These are phyloP conservation scores for Litsea cubeba DNA, from an alignment of 164 flowering plant genomes.

Conservation along the genomic window DNA sequence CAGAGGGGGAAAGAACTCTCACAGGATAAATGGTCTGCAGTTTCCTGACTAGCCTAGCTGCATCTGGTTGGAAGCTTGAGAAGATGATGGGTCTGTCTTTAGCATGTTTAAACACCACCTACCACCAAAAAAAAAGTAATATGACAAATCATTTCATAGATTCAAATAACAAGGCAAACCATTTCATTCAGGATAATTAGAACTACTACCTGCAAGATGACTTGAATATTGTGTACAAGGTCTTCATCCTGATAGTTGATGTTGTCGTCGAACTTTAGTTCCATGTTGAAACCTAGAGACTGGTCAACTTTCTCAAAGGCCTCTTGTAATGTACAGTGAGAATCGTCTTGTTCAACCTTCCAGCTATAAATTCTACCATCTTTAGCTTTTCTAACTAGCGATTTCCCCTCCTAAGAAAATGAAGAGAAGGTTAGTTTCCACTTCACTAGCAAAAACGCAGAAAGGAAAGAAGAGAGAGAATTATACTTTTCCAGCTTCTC, in stretches of 20 bases:
- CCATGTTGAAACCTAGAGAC: conserved; percentile 80
- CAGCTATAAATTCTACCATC: conserved; percentile 70
- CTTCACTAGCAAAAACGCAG: neutral
- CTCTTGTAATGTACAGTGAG: conserved; percentile 74
- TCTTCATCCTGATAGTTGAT: conserved; percentile 46
- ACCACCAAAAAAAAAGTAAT: neutral
- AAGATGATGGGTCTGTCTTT: conserved; percentile 71
- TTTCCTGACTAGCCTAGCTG: conserved; percentile 53
- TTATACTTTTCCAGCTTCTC: conserved; percentile 34
- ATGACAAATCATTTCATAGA: neutral
- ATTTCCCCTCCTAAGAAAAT: conserved; percentile 36
- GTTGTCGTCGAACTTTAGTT: conserved; percentile 84
- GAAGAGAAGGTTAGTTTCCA: neutral
- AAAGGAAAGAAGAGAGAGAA: neutral
- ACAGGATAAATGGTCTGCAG: conserved; percentile 76
- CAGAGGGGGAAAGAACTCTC: conserved; percentile 16
- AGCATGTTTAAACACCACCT: conserved; percentile 62
- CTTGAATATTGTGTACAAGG: conserved; percentile 45
- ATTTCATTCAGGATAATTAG: neutral
- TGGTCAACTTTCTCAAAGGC: conserved; percentile 64
- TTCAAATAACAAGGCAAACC: neutral
- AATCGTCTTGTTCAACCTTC: conserved; percentile 70
- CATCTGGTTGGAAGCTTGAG: conserved; percentile 93
- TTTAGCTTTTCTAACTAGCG: conserved; percentile 61
- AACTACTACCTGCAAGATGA: conserved; percentile 41